These are phyloP conservation scores for Rhizopus sp. DNA, from an alignment of 371 early-diverging fungal genomes.

Conservation along the genomic window DNA sequence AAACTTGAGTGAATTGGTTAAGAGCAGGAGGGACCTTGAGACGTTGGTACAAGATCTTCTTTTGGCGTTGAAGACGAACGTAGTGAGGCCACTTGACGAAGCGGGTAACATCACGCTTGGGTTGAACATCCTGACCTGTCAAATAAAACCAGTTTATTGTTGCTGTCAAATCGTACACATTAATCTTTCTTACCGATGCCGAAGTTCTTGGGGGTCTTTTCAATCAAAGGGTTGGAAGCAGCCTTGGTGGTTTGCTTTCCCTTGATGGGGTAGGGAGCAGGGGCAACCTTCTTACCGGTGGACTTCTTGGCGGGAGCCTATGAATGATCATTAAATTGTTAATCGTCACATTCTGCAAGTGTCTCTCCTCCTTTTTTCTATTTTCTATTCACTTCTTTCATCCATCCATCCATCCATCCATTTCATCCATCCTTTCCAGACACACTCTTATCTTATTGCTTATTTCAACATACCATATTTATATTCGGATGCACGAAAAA, in stretches of 20 bases:
- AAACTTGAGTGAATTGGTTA: conserved; percentile 98
- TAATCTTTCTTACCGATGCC: conserved; percentile 72
- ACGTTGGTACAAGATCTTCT: conserved; percentile 95
- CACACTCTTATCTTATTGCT: background rate
- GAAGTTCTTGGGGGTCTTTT: conserved; percentile 90
- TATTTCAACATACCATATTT: conserved; percentile 15
- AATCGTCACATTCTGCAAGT: background rate
- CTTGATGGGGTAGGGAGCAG: conserved; percentile 82
- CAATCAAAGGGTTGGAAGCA: conserved; percentile 87
- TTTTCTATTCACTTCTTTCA: conserved; percentile 1
- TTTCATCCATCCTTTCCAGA: conserved; percentile 3
- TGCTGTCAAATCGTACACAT: background rate
- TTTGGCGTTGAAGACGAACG: conserved; percentile 96
- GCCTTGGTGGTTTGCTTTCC: conserved; percentile 67
- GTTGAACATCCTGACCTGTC: conserved; percentile 88
- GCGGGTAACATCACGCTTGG: conserved; percentile 93
- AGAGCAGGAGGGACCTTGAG: conserved; percentile 99
- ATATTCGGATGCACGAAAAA: conserved; percentile 30
- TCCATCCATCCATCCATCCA: conserved; percentile 22
- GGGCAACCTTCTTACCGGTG: conserved; percentile 88
- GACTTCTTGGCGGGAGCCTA: conserved; percentile 50
- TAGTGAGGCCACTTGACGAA: conserved; percentile 98
- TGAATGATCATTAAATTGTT: background rate
- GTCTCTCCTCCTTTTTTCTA: background rate
- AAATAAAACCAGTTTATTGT: background rate